Evolutionary conservation across 176 grass and related monocot genomes (phyloP), one percentile per base, ranked within the genome.

Genomic region (Pontederia paniculata): DNA sequence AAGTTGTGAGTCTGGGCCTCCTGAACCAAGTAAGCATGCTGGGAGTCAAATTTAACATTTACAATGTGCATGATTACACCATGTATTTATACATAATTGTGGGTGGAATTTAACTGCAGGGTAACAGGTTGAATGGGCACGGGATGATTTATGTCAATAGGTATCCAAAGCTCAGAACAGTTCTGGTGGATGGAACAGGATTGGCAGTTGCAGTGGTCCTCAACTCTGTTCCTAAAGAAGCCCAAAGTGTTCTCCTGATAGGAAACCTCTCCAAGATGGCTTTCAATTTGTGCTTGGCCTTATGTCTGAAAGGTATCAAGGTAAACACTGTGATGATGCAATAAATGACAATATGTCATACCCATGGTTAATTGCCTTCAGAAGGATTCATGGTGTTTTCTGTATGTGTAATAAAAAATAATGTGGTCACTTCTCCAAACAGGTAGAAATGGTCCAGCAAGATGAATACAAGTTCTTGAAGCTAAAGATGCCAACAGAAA

Each of bases 1-100:
- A 71, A 18, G 87, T 90, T 0, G 42, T 79, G 0, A 86, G 71
- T 17, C 69, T 90, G 10, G 78, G 82, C 8, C 87, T 90, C 9
- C 75, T 90, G 12, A 90, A 90, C 51, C 82, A 90, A 70, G 87
- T 85, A 57, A 73, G 60, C 49, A n/a, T 17, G 9, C n/a, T 31
- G 17, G 16, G 12, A 0, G 17, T 14, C 12, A 9, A 13, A 62
- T 10, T 42, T 62, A 20, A 12, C 15, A 11, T 61, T 60, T 6
- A 61, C 42, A 61, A 44, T 61, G 14, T 16, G n/a, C 7, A 17
- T 44, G 12, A 13, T 6, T 17, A 13, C 9, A 43, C 44, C 7
- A n/a, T 44, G 16, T 19, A 62, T 8, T 2, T 48, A 5, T 13
- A 11, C 0, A 19, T 15, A 57, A 44, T n/a, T 53, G 49, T 23